These are phyloP conservation scores for Penstemon davidsonii DNA, from an alignment of 257 asterid species.

Conservation along the genomic window DNA sequence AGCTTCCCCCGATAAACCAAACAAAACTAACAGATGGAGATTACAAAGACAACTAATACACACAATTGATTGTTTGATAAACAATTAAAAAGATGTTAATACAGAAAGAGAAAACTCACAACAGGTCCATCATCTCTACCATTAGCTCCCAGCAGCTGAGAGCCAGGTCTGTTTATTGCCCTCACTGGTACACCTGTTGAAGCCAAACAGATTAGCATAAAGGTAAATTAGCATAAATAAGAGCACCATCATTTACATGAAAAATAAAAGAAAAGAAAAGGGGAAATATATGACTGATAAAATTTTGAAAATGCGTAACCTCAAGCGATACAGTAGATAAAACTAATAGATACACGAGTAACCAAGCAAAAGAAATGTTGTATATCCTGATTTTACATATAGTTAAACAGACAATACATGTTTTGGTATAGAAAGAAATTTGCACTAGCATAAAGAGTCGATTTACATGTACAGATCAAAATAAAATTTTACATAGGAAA, in stretches of 20 bases:
- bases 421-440: conserved; percentile 1
- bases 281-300: not conserved
- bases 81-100: conserved; percentile 1
- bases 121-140: conserved; percentile 97
- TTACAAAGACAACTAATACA: conserved; percentile 13
- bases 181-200: conserved; percentile 81
- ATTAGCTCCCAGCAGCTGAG: conserved; percentile 85
- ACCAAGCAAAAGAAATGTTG: conserved; percentile 6
- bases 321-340: conserved; percentile 19
- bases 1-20: not conserved
- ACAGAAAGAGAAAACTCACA: conserved; percentile 55
- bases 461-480: conserved; percentile 23
- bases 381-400: conserved; percentile 5
- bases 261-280: conserved; percentile 8
- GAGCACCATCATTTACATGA: conserved; percentile 11
- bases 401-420: conserved; percentile 5
- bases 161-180: conserved; percentile 87
- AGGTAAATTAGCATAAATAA: conserved; percentile 8
- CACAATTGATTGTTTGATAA: not conserved
- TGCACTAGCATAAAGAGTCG: conserved; percentile 6
- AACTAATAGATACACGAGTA: not conserved
- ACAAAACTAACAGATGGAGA: conserved; percentile 1
- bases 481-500: conserved; percentile 10
- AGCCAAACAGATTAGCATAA: too few species aligned
- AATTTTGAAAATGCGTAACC: conserved; percentile 2